Conservation (phyloP, 164 flowering plant species). For the Warburgia ugandensis region DNA sequence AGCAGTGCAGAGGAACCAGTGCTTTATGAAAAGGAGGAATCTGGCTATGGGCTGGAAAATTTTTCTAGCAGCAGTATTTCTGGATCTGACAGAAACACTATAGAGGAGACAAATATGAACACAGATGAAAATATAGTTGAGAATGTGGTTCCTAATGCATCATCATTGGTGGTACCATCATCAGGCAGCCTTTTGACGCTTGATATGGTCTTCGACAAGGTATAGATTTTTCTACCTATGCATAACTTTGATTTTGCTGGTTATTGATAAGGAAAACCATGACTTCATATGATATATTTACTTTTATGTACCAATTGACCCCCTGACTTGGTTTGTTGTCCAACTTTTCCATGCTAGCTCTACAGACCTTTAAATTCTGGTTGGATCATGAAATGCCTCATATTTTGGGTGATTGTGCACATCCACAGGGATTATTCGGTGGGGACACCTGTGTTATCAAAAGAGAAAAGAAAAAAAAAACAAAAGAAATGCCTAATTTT, state of each 20-base stretch:
- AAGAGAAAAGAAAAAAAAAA: no score
- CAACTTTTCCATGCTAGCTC: no score
- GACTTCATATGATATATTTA: background rate
- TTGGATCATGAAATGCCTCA: no score
- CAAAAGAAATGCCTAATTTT: no score
- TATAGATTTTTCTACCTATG: conserved; percentile 1
- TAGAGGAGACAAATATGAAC: conserved; percentile 2
- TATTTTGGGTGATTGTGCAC: background rate
- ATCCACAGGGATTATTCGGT: background rate
- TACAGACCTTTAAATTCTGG: no score
- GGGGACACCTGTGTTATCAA: no score
- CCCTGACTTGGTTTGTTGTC: no score
- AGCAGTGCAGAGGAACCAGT: conserved; percentile 12
- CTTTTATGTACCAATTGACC: background rate
- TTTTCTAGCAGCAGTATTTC: conserved; percentile 10
- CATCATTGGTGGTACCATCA: conserved; percentile 10
- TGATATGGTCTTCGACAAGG: conserved; percentile 16
- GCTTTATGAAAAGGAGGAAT: conserved; percentile 16
- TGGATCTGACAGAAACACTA: conserved; percentile 9
- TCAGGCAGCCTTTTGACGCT: conserved; percentile 14
- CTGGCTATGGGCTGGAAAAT: conserved; percentile 13
- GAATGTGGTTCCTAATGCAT: background rate
- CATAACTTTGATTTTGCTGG: background rate
- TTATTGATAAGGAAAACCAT: background rate
- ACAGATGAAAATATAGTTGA: conserved; percentile 5